Evolutionary conservation across 2,329 filamentous ascomycete species (phyloP).

Genomic region (Fusarium musae): DNA sequence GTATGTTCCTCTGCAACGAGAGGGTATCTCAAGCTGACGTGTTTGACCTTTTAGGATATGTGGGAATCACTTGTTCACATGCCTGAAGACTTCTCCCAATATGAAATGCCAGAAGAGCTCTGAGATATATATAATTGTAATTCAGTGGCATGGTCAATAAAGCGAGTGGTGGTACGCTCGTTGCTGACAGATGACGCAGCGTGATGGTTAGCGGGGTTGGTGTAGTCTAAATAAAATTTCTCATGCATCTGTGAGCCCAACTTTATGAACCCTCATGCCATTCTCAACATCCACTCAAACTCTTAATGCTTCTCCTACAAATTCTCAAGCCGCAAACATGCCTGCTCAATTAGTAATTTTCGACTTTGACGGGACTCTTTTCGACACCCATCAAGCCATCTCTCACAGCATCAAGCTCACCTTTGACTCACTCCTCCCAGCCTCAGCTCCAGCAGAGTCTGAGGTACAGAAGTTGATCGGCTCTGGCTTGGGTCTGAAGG

Average conservation of each 20-base stretch:
- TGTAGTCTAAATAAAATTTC: not conserved
- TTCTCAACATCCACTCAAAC: not conserved
- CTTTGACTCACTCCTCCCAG: not conserved
- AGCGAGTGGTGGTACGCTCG: not conserved
- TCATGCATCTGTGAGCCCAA: not conserved
- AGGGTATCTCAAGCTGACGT: not conserved
- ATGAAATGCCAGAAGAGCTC: conserved; percentile 3
- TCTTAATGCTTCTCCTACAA: fast-evolving
- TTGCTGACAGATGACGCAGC: not conserved
- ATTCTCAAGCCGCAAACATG: fast-evolving
- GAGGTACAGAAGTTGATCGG: not conserved
- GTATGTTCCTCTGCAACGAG: not conserved
- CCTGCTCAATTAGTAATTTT: conserved; percentile 7
- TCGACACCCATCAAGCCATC: conserved; percentile 13
- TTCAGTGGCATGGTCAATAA: too few relatives aligned
- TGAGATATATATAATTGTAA: not conserved
- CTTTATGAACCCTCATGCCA: fast-evolving
- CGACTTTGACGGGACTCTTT: conserved; percentile 13
- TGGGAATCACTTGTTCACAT: conserved; percentile 30
- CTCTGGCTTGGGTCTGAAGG: not conserved
- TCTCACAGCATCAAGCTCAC: conserved; percentile 10
- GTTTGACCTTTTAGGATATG: not conserved
- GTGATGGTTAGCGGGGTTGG: not conserved
- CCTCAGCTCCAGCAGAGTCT: not conserved
- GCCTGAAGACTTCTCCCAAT: conserved; percentile 15